These are phyloP conservation scores for apple (Malus domestica) DNA, from an alignment of 306 rosid species.

Conservation along the genomic window ASM211411v1 NC_041803.1:20844001-20844500, in stretches of 20 bases:
- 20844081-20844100: no score
- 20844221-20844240: neutral
- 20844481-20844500: neutral
- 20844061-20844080: no score
- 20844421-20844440: rapidly evolving
- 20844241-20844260: neutral
- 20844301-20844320: no score
- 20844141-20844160: no score
- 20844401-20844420: rapidly evolving
- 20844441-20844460: no score
- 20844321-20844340: rapidly evolving
- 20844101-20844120: neutral
- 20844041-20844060: no score
- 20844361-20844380: rapidly evolving
- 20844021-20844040: neutral
- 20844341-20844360: rapidly evolving
- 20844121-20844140: neutral
- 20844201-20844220: neutral
- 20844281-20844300: no score
- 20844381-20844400: rapidly evolving
- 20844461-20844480: no score
- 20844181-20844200: neutral
- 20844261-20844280: neutral
- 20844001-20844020: neutral
- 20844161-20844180: neutral